phyloP scores from a whole-genome alignment of 2,329 filamentous ascomycete species.

The Amauroascus niger region DNA sequence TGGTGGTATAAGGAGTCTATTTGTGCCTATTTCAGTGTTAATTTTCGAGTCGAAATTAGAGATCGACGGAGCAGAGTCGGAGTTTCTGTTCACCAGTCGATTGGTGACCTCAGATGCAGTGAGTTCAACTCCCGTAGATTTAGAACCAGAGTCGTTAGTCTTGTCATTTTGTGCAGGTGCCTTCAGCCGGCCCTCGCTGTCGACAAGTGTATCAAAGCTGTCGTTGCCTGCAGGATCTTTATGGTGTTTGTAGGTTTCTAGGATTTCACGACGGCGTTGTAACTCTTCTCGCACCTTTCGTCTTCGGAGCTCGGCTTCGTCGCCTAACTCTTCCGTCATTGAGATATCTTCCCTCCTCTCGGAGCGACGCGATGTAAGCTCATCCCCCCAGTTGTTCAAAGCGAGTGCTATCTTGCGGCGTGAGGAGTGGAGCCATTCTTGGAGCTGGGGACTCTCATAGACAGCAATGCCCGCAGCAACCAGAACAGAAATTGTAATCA shows the following conservation, averaged over 20 bases:
- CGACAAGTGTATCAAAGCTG: conserved; percentile 40
- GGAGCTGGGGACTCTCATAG: conserved; percentile 54
- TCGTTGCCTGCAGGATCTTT: conserved; percentile 19
- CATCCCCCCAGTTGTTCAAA: conserved; percentile 51
- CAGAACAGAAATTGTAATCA: conserved; percentile 52
- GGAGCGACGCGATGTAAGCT: conserved; percentile 42
- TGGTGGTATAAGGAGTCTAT: conserved; percentile 22
- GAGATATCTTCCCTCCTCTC: conserved; percentile 35
- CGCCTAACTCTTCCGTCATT: conserved; percentile 39
- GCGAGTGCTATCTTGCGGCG: conserved; percentile 52
- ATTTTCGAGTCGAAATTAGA: conserved; percentile 17
- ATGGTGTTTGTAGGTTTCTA: conserved; percentile 32
- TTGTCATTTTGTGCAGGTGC: neutral
- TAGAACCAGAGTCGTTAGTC: conserved; percentile 19
- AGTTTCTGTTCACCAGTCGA: conserved; percentile 17
- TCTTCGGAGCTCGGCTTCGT: conserved; percentile 38
- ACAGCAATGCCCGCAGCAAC: conserved; percentile 54
- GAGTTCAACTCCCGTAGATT: conserved; percentile 33
- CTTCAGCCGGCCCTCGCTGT: conserved; percentile 33
- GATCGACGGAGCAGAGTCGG: conserved; percentile 14
- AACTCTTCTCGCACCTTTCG: conserved; percentile 39
- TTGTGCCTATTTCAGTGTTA: conserved; percentile 17
- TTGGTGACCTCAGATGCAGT: conserved; percentile 22
- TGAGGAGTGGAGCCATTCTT: conserved; percentile 53
- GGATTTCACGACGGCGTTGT: conserved; percentile 32